Evolutionary conservation across 2,329 filamentous ascomycete genomes (phyloP).

Genomic region (Exserohilum turcica): DNA sequence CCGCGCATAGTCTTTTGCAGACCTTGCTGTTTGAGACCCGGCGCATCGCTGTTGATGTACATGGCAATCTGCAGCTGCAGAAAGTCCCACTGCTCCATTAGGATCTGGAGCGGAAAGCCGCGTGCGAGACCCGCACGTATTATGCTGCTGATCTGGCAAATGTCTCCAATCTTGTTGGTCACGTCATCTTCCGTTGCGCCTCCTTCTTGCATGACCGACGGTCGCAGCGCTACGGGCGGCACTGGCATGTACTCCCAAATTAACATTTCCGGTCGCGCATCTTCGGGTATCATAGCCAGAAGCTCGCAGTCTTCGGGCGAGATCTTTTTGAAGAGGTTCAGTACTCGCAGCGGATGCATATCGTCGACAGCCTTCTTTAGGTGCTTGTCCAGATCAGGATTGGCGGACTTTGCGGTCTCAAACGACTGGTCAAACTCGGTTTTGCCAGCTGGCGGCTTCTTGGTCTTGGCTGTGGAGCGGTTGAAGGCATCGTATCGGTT

Average conservation of each 20-base stretch:
- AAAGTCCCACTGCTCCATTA: constrained; percentile 99
- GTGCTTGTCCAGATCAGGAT: constrained; percentile 86
- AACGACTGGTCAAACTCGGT: constrained; percentile 86
- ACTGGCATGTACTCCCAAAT: constrained; percentile 96
- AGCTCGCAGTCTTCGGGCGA: constrained; percentile 86
- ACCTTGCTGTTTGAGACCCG: constrained; percentile 85
- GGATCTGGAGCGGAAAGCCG: constrained; percentile 81
- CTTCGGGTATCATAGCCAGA: constrained; percentile 81
- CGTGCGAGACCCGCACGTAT: constrained; percentile 82
- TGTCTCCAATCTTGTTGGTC: constrained; percentile 95
- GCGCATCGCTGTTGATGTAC: constrained; percentile 97
- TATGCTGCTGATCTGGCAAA: constrained; percentile 87
- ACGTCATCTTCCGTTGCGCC: constrained; percentile 96
- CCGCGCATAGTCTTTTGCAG: constrained; percentile 89
- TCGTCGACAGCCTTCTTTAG: constrained; percentile 92
- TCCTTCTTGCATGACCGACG: constrained; percentile 89
- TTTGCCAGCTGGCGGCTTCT: constrained; percentile 81
- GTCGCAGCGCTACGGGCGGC: constrained; percentile 90
- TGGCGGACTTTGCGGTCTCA: constrained; percentile 73
- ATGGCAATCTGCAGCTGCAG: constrained; percentile 93
- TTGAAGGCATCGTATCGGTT: constrained; percentile 91
- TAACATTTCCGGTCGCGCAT: constrained; percentile 93
- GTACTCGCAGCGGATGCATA: constrained; percentile 82
- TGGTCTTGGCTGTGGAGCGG: constrained; percentile 83
- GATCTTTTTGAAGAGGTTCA: constrained; percentile 91